These are phyloP conservation scores for Thamnidium elegans DNA, from an alignment of 192 early-diverging fungal genomes.

Conservation along the genomic window DNA sequence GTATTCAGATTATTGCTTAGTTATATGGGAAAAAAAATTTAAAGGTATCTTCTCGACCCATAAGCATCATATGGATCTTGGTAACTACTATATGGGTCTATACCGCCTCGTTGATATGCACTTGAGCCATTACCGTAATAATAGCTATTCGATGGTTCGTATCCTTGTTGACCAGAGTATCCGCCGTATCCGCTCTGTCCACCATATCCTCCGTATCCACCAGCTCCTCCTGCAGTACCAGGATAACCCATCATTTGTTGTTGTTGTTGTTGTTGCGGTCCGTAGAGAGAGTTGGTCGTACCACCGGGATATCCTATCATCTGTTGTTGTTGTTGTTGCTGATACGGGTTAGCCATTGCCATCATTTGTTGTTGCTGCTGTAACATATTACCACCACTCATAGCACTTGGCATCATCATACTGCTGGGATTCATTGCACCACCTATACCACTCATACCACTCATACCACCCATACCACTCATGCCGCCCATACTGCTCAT, in stretches of 20 bases:
- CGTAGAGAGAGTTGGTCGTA: neutral
- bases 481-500: neutral
- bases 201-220: neutral
- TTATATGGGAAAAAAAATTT: neutral
- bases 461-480: neutral
- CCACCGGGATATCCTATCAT: neutral
- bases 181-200: neutral
- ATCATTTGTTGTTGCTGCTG: conserved; percentile 2
- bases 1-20: no score
- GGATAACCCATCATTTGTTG: neutral
- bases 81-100: neutral
- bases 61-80: neutral
- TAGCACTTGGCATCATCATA: neutral
- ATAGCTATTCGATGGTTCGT: neutral
- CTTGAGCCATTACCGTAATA: neutral
- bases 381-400: neutral
- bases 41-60: conserved; percentile 5
- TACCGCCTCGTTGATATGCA: neutral
- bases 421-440: neutral
- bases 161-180: neutral
- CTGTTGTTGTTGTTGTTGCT: conserved; percentile 8
- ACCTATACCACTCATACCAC: neutral
- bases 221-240: neutral
- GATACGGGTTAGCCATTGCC: neutral
- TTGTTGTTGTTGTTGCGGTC: neutral